Percentiles rank a stretch among this genome's conserved stretches.
Conservation (phyloP, 352 stramenopile genomes). For the Pythium insidiosum region DNA sequence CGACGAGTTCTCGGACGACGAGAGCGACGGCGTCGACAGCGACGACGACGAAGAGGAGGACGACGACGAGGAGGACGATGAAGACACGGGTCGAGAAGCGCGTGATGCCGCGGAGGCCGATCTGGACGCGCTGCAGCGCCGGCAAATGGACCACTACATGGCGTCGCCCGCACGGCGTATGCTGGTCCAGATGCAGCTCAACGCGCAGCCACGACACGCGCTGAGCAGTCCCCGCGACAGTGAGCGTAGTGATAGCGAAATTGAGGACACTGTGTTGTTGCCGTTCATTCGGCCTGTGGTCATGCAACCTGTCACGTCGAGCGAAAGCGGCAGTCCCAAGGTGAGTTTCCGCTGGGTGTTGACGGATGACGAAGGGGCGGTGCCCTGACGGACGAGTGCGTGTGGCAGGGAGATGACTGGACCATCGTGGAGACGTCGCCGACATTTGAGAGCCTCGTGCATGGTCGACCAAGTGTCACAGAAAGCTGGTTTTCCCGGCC, state of each 20-base stretch:
- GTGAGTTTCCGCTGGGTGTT: constrained; percentile 8
- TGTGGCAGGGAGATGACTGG: constrained; percentile 52
- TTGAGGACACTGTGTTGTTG: constrained; percentile 45
- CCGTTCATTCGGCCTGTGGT: constrained; percentile 31
- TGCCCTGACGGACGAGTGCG: background rate
- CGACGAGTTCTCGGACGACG: constrained; percentile 77
- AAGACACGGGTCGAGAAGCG: no score
- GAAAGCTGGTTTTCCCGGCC: constrained; percentile 13
- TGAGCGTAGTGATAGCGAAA: constrained; percentile 11
- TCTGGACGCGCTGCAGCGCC: no score
- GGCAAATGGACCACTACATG: no score
- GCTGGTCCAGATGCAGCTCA: no score
- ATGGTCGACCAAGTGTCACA: constrained; percentile 3
- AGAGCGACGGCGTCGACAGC: constrained; percentile 64
- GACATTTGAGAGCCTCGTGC: constrained; percentile 34
- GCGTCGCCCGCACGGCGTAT: no score
- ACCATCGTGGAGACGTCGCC: constrained; percentile 73
- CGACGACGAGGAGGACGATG: constrained; percentile 18
- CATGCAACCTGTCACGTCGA: constrained; percentile 16
- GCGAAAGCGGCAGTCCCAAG: constrained; percentile 39
- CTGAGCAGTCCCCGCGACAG: constrained; percentile 3
- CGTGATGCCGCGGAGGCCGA: no score
- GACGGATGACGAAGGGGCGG: background rate
- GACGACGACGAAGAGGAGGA: constrained; percentile 27
- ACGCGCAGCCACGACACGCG: background rate